A percentile compares a stretch with the other conserved stretches of the same genome.
Conservation (phyloP, 768 basidiomycete species). For the Multifurca ochricompacta region DNA sequence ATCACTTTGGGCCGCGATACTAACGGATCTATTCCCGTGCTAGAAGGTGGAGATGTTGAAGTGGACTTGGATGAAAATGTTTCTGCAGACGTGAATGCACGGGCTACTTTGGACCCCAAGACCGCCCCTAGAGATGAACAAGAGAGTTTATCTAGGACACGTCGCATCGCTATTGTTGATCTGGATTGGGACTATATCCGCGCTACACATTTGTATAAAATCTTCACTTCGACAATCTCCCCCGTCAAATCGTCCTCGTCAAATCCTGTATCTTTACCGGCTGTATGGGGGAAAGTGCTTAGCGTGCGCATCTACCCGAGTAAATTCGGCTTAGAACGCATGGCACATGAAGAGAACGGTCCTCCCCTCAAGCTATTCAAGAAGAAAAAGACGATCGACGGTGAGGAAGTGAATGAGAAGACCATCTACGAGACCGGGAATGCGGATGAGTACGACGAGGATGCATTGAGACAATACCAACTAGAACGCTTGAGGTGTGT, state of each 20-base stretch:
- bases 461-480: constrained; percentile 84
- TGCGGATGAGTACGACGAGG: constrained; percentile 79
- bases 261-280: constrained; percentile 22
- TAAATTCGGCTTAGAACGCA: constrained; percentile 82
- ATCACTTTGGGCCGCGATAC: constrained; percentile 44
- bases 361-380: constrained; percentile 82
- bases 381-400: constrained; percentile 34
- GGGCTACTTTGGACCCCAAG: constrained; percentile 55
- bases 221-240: constrained; percentile 82
- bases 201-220: constrained; percentile 83
- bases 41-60: constrained; percentile 40
- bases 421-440: constrained; percentile 59
- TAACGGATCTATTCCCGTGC: constrained; percentile 35
- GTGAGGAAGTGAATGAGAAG: constrained; percentile 55
- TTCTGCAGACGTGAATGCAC: constrained; percentile 64
- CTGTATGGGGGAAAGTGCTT: constrained; percentile 58
- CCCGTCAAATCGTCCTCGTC: constrained; percentile 38
- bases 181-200: constrained; percentile 97
- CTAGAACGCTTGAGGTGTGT: constrained; percentile 82
- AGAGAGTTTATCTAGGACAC: constrained; percentile 43
- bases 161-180: constrained; percentile 83
- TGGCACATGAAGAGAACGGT: constrained; percentile 82
- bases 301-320: constrained; percentile 87
- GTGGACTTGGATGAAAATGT: constrained; percentile 77
- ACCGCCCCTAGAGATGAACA: constrained; percentile 28